phyloP scores from a whole-genome alignment of 306 rosid species.

The Glycyrrhiza uralensis region DNA sequence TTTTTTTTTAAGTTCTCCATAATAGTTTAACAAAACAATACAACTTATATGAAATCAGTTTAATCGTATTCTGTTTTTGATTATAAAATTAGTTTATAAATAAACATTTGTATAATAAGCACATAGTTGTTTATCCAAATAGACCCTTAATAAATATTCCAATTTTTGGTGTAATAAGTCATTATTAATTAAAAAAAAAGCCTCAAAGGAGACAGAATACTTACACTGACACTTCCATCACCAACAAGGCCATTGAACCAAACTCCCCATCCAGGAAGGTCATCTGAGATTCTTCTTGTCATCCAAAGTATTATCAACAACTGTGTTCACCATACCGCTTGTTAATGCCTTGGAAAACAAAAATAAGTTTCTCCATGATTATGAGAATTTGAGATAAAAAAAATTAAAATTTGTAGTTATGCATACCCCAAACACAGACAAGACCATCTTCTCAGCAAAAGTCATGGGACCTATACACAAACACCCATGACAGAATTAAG shows the following conservation, averaged over 20 bases:
- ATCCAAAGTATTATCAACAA: slow-evolving; percentile 74
- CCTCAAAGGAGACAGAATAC: not conserved
- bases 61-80: too few relatives aligned
- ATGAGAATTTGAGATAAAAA: too few relatives aligned
- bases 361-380: not conserved
- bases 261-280: slow-evolving; percentile 89
- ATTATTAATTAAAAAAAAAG: not conserved
- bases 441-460: slow-evolving; percentile 86
- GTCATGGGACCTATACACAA: slow-evolving; percentile 78
- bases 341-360: not conserved
- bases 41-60: too few relatives aligned
- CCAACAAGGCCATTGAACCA: slow-evolving; percentile 75
- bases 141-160: too few relatives aligned
- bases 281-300: slow-evolving; percentile 86
- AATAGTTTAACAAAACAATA: too few relatives aligned
- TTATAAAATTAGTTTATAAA: too few relatives aligned
- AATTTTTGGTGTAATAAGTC: not conserved
- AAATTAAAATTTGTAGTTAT: not conserved
- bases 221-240: slow-evolving; percentile 87
- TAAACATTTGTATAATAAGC: too few relatives aligned
- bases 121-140: too few relatives aligned
- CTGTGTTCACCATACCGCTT: slow-evolving; percentile 32
- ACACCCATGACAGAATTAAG: not conserved
- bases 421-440: slow-evolving; percentile 67
- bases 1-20: too few relatives aligned